These are phyloP conservation scores for Cercophora samala DNA, from an alignment of 495 filamentous ascomycete species.

Conservation along the genomic window DNA sequence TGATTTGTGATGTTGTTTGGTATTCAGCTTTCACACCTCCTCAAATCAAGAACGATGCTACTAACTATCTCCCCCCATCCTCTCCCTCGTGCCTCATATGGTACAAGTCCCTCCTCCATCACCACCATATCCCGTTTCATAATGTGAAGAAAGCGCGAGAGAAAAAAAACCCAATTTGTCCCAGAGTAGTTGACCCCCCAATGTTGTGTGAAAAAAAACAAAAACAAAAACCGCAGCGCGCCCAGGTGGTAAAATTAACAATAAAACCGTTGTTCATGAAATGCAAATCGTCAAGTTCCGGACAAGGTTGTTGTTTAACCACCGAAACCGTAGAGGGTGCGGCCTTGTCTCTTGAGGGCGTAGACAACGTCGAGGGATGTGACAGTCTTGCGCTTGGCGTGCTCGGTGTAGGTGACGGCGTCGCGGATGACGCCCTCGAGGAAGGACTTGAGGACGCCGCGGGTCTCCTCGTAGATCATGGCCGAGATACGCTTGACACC, in stretches of 20 bases:
- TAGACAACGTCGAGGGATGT: constrained; percentile 94
- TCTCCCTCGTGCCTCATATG: not conserved
- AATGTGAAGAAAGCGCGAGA: not conserved
- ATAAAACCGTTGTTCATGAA: not conserved
- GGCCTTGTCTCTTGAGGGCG: constrained; percentile 87
- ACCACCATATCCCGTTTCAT: not conserved
- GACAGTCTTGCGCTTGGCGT: constrained; percentile 97
- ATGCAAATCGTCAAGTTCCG: not conserved
- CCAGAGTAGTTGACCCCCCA: constrained; percentile 2
- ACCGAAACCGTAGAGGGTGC: constrained; percentile 96
- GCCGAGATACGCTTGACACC: constrained; percentile 99
- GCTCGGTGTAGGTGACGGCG: constrained; percentile 96
- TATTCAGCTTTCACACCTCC: not conserved
- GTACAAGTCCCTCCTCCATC: not conserved
- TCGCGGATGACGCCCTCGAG: constrained; percentile 99
- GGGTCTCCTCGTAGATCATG: constrained; percentile 99
- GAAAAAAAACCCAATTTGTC: not conserved
- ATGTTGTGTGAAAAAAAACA: not conserved
- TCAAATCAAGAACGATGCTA: not conserved
- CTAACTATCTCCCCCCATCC: not conserved
- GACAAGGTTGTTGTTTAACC: constrained; percentile 57
- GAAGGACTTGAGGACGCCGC: constrained; percentile 99
- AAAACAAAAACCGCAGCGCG: not conserved
- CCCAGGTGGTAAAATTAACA: not conserved
- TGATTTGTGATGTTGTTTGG: not conserved